Evolutionary conservation across 768 basidiomycete species (phyloP).

Genomic region (Exidia glandulosa): DNA sequence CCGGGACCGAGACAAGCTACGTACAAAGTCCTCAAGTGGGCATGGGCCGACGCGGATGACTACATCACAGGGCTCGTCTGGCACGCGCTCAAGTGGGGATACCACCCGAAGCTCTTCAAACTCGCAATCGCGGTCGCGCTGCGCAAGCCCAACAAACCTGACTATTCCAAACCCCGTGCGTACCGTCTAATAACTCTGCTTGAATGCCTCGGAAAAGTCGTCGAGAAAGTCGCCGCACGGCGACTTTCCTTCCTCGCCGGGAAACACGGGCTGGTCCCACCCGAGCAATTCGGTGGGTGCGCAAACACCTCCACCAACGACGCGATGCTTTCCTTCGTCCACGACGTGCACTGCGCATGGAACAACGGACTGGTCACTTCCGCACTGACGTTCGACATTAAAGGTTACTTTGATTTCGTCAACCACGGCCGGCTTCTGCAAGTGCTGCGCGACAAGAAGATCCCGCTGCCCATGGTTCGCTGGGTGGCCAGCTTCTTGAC

Average conservation of each 20-base stretch:
- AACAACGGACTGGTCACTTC: conserved; percentile 6
- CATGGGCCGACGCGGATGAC: neutral
- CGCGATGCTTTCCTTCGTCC: conserved; percentile 10
- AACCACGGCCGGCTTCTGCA: conserved; percentile 8
- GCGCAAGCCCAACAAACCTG: conserved; percentile 24
- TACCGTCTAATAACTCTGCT: conserved; percentile 26
- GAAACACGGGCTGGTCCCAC: conserved; percentile 16
- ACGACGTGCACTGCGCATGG: conserved; percentile 9
- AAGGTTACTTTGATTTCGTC: conserved; percentile 13
- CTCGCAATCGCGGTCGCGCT: conserved; percentile 21
- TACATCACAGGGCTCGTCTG: neutral
- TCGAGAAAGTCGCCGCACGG: conserved; percentile 17
- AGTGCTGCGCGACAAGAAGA: neutral
- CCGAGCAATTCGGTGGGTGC: conserved; percentile 18
- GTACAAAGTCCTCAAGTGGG: neutral
- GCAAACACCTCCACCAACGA: conserved; percentile 6
- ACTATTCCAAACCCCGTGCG: conserved; percentile 23
- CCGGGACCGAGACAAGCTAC: neutral
- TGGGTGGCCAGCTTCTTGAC: conserved; percentile 8
- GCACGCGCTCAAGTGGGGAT: neutral
- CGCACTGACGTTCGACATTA: conserved; percentile 11
- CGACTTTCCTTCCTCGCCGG: conserved; percentile 15
- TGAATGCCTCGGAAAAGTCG: conserved; percentile 23
- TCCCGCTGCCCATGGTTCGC: conserved; percentile 5
- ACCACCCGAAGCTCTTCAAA: conserved; percentile 12